Evolutionary conservation across 1,284 basidiomycete genomes (phyloP).

Genomic region (Sporisorium iseilematis-ciliati): DNA sequence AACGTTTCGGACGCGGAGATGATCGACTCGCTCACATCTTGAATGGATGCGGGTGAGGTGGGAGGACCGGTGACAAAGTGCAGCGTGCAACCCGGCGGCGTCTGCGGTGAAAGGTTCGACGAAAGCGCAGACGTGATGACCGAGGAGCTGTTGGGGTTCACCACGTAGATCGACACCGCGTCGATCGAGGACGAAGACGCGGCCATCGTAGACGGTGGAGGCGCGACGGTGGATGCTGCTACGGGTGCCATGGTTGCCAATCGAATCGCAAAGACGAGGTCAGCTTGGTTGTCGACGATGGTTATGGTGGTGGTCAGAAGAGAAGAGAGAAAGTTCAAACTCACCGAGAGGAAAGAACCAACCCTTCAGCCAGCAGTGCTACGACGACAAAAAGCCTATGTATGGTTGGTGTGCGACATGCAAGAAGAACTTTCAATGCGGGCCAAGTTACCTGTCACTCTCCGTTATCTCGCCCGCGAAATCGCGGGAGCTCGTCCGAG

Average conservation of each 20-base stretch:
- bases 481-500: too few relatives aligned
- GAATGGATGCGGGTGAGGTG: constrained; percentile 39
- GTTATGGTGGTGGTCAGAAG: not conserved
- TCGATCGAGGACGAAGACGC: not conserved
- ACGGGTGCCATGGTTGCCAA: constrained; percentile 9
- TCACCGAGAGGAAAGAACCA: not conserved
- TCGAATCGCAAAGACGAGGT: not conserved
- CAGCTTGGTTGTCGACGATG: not conserved
- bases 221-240: not conserved
- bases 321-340: not conserved
- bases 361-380: too few relatives aligned
- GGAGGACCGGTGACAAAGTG: constrained; percentile 45
- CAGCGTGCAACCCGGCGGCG: constrained; percentile 10
- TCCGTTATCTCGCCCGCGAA: too few relatives aligned
- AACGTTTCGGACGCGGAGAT: constrained; percentile 48
- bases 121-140: constrained; percentile 36
- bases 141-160: constrained; percentile 41
- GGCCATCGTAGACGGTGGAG: not conserved
- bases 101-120: not conserved
- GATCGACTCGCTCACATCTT: constrained; percentile 35
- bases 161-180: constrained; percentile 21
- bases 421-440: too few relatives aligned
- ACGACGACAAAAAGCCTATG: not conserved
- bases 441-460: too few relatives aligned
- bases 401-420: too few relatives aligned